Percentiles rank a stretch among this genome's conserved stretches.
These are phyloP conservation scores for Nothophaeocryptopus gaeumannii DNA, from an alignment of 2,329 filamentous ascomycete species.

Conservation along the genomic window DNA sequence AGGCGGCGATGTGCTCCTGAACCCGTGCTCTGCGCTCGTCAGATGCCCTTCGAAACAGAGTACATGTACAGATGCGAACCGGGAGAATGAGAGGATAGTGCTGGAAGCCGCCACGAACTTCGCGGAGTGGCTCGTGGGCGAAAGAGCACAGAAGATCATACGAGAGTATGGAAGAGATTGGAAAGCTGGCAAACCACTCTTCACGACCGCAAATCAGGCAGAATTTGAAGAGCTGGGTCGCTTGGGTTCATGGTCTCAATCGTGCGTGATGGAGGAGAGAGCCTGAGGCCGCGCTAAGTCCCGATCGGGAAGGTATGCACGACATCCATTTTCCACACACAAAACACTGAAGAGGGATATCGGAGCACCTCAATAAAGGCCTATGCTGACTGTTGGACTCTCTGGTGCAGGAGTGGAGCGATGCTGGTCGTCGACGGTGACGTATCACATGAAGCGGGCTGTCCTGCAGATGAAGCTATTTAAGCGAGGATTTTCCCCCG, in stretches of 20 bases:
- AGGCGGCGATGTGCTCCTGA: slow-evolving; percentile 20
- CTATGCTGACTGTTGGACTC: too few species aligned
- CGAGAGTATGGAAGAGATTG: slow-evolving; percentile 20
- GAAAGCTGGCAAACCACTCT: slow-evolving; percentile 16
- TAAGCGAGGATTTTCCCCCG: too few species aligned
- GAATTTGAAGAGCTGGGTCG: slow-evolving; percentile 18
- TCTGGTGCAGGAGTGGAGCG: too few species aligned
- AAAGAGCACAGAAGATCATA: slow-evolving; percentile 17
- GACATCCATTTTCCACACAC: too few species aligned
- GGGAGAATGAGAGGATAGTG: background rate
- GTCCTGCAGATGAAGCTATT: too few species aligned
- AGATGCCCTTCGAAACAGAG: background rate
- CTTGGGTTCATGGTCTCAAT: background rate
- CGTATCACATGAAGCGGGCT: too few species aligned
- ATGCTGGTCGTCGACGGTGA: too few species aligned
- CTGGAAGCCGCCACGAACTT: slow-evolving; percentile 11
- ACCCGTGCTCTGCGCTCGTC: slow-evolving; percentile 26
- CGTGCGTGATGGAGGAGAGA: too few species aligned
- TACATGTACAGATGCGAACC: background rate
- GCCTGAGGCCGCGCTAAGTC: too few species aligned
- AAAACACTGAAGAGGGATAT: too few species aligned
- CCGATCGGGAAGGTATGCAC: too few species aligned
- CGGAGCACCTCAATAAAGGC: too few species aligned
- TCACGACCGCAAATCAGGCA: slow-evolving; percentile 16
- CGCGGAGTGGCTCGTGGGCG: slow-evolving; percentile 19